Evolutionary conservation across 441 rosid species (phyloP).

Genomic region (Corymbia citriodora): DNA sequence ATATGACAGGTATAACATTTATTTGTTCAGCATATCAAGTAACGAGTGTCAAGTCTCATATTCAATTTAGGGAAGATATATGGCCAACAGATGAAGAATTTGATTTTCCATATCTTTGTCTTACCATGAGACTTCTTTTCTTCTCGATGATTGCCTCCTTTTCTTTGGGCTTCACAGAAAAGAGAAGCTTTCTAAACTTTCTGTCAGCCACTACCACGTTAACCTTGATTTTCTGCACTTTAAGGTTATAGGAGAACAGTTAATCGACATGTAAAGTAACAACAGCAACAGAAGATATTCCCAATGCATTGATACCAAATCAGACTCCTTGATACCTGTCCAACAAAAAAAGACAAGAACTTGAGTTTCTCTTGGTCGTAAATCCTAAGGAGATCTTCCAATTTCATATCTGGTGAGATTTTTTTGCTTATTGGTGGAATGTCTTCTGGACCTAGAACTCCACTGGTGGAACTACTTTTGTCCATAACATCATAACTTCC

Average conservation of each 20-base stretch:
- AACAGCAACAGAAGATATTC: not conserved
- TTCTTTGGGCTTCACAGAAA: slow-evolving; percentile 82
- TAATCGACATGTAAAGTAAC: not conserved
- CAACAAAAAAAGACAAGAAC: slow-evolving; percentile 78
- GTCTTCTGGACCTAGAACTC: slow-evolving; percentile 27
- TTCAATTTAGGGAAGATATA: not conserved
- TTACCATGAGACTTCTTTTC: slow-evolving; percentile 81
- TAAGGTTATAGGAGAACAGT: slow-evolving; percentile 2
- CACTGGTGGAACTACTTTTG: slow-evolving; percentile 23
- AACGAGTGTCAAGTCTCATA: not conserved
- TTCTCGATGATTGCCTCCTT: slow-evolving; percentile 61
- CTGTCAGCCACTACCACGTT: slow-evolving; percentile 57
- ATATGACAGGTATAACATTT: not conserved
- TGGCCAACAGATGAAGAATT: not conserved
- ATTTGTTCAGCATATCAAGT: not conserved
- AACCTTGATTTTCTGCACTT: slow-evolving; percentile 62
- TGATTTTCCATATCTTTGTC: slow-evolving; percentile 5
- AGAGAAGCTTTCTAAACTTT: slow-evolving; percentile 57
- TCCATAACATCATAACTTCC: slow-evolving; percentile 44
- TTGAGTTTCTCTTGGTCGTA: slow-evolving; percentile 82
- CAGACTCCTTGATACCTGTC: slow-evolving; percentile 55
- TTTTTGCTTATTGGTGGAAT: slow-evolving; percentile 22
- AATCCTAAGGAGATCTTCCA: slow-evolving; percentile 75
- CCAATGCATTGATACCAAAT: not conserved
- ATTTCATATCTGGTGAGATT: slow-evolving; percentile 59